Percentiles rank a stretch among this genome's conserved stretches.
Evolutionary conservation across 1,284 basidiomycete genomes (phyloP).

Genomic region (Trichosporon ovoides): DNA sequence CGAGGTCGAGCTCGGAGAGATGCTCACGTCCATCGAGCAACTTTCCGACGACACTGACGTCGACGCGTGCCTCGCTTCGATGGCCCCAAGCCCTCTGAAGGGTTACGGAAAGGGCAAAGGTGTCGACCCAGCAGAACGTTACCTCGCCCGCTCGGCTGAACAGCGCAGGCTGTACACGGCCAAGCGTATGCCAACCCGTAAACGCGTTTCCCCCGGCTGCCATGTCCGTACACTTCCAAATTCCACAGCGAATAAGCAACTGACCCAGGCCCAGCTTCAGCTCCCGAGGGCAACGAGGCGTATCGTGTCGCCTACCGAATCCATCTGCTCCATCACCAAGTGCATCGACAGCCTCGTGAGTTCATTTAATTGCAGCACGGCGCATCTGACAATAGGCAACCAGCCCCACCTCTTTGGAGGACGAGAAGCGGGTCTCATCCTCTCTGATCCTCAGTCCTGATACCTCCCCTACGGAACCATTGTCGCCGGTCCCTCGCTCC

Average conservation of each 20-base stretch:
- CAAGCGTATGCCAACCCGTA: background rate
- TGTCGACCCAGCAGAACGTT: slow-evolving; percentile 11
- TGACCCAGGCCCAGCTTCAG: background rate
- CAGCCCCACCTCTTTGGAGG: background rate
- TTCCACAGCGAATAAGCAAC: background rate
- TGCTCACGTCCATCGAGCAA: slow-evolving; percentile 2
- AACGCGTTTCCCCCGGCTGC: background rate
- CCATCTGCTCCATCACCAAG: slow-evolving; percentile 1
- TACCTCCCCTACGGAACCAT: background rate
- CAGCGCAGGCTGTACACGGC: background rate
- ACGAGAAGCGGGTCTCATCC: slow-evolving; percentile 3
- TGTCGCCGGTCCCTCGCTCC: background rate
- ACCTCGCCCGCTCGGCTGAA: background rate
- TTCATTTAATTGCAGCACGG: background rate
- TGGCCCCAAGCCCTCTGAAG: background rate
- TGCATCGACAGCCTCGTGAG: slow-evolving; percentile 7
- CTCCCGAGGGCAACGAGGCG: background rate
- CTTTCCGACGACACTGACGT: slow-evolving; percentile 7
- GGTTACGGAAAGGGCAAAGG: slow-evolving; percentile 8
- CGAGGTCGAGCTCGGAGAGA: background rate
- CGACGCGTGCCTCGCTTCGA: slow-evolving; percentile 1
- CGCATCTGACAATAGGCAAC: slow-evolving; percentile 1
- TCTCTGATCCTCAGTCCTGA: background rate
- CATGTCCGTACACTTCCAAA: background rate
- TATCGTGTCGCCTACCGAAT: slow-evolving; percentile 12